Evolutionary conservation across 345 rosid genomes (phyloP), one percentile per base, ranked within the genome.

Genomic region (Citrus reticulata): DNA sequence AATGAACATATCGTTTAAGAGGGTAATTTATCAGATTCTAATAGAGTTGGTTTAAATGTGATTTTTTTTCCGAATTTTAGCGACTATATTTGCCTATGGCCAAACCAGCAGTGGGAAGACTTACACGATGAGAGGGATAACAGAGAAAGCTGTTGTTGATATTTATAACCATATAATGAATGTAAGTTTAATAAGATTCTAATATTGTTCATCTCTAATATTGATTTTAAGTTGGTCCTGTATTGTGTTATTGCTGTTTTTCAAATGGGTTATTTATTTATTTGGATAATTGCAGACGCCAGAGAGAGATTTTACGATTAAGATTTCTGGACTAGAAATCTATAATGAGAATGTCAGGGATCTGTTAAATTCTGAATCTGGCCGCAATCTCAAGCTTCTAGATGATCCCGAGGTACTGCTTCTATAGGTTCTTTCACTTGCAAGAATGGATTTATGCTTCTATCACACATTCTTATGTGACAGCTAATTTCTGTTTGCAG

Each of bases 81-180:
- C 99, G 60, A 97, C 98, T 2, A 97, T 97, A 83, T 97, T 97
- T 83, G 99, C 98, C 0, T 94, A 97, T 76, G 99, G 99, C 55
- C 98, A 94, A 89, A 97, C 99, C 25, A 97, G 99, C 87, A 94
- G 99, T 80, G 99, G 99, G 55, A 97, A 97, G 88, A 97, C 98
- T 73, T 94, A 82, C 66, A 97, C 98, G 2, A 97, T 94, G 99
- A 87, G 98, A 89, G 99, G 99, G 81, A 91, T 94, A 87, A 94
- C 99, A 8, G 98, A 97, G 86, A 97, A 97, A 81, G 99, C 99
- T 82, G 99, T 97, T 66, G 79, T 87, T 78, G 98, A 97, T 83
- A 97, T 97, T 77, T 97, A 97, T 75, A 83, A 87, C 66, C 99
- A 94, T 86, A 94, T 97, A 76, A 82, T 86, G 64, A 89, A 89